phyloP scores from a whole-genome alignment of 805 yeast genomes.

The Candida ponderosae region DNA sequence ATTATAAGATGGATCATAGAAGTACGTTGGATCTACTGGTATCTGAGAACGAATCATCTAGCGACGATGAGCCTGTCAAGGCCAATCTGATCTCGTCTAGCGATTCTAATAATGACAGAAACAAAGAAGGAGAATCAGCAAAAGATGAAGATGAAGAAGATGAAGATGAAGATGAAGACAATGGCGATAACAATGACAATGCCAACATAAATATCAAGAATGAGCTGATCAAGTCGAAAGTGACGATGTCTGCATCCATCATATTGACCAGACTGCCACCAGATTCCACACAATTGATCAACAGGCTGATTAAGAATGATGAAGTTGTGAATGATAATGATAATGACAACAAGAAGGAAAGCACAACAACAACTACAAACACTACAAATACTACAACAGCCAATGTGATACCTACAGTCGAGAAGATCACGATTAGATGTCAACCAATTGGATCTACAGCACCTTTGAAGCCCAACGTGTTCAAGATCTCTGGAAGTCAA shows the following conservation, averaged over 20 bases:
- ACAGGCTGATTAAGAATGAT: constrained; percentile 3
- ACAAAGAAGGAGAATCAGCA: constrained; percentile 18
- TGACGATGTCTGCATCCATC: constrained; percentile 16
- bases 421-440: constrained; percentile 37
- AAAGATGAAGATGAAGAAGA: constrained; percentile 20
- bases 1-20: too few relatives aligned
- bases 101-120: neutral
- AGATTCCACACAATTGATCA: constrained; percentile 8
- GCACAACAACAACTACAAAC: neutral
- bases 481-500: constrained; percentile 39
- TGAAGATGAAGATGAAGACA: constrained; percentile 9
- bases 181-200: constrained; percentile 2
- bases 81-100: neutral
- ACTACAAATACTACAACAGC: constrained; percentile 15
- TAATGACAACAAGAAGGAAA: constrained; percentile 1
- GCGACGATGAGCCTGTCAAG: too few relatives aligned
- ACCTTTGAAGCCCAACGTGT: constrained; percentile 39
- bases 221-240: constrained; percentile 11
- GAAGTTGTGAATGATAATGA: neutral
- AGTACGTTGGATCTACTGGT: too few relatives aligned
- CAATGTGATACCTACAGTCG: too few relatives aligned
- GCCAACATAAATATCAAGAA: constrained; percentile 9
- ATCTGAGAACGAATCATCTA: too few relatives aligned
- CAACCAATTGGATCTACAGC: constrained; percentile 55
- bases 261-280: constrained; percentile 13